Percentiles rank a stretch among this genome's conserved stretches.
These are phyloP conservation scores for Talaromyces sp. DNA, from an alignment of 2,329 filamentous ascomycete species.

Conservation along the genomic window DNA sequence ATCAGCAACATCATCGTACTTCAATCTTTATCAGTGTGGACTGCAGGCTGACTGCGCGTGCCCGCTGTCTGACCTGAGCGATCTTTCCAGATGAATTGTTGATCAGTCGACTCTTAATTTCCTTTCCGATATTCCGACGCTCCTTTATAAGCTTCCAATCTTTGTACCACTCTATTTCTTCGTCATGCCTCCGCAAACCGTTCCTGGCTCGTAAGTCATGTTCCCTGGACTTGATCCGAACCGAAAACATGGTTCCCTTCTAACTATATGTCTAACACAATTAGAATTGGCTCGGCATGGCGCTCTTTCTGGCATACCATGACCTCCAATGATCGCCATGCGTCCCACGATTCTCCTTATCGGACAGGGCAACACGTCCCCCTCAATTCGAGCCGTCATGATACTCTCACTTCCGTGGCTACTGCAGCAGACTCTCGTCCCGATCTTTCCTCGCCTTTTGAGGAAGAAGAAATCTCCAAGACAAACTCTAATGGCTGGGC, in stretches of 20 bases:
- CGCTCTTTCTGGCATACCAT: slow-evolving; percentile 94
- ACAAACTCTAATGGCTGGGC: slow-evolving; percentile 57
- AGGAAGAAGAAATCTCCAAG: slow-evolving; percentile 59
- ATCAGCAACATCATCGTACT: not conserved
- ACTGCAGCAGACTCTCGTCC: slow-evolving; percentile 78
- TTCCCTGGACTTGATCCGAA: not conserved
- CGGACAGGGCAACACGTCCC: slow-evolving; percentile 86
- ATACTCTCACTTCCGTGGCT: slow-evolving; percentile 80
- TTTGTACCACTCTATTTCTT: not conserved
- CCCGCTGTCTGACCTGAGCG: slow-evolving; percentile 11
- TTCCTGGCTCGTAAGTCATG: slow-evolving; percentile 14
- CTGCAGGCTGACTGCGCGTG: slow-evolving; percentile 13
- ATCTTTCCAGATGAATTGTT: slow-evolving; percentile 13
- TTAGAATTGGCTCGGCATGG: slow-evolving; percentile 65
- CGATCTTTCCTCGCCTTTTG: slow-evolving; percentile 74
- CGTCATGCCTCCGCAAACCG: slow-evolving; percentile 13
- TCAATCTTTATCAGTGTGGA: not conserved
- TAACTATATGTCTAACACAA: slow-evolving; percentile 9
- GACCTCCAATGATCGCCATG: slow-evolving; percentile 75
- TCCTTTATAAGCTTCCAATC: not conserved
- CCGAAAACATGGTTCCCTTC: not conserved
- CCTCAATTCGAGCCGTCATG: slow-evolving; percentile 73
- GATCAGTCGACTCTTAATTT: slow-evolving; percentile 9
- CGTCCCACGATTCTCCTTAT: slow-evolving; percentile 87
- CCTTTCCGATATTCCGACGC: not conserved